Conservation (phyloP, 2,329 filamentous ascomycete species). For the Clonostachys rosea region DNA sequence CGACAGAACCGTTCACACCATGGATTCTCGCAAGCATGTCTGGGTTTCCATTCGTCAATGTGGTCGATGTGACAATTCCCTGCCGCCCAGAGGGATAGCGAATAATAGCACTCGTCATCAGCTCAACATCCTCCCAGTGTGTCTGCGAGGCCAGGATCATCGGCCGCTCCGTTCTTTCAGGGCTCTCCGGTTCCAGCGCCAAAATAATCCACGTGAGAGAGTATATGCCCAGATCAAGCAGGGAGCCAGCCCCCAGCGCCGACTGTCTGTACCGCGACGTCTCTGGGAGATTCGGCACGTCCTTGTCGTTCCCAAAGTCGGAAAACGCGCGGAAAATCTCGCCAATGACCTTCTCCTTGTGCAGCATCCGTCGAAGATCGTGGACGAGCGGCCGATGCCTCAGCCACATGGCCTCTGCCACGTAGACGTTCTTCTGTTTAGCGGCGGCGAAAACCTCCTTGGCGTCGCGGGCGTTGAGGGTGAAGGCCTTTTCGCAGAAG, state of each 20-base stretch:
- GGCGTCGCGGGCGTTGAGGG: constrained; percentile 31
- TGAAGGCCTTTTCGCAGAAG: constrained; percentile 39
- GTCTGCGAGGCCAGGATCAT: constrained; percentile 24
- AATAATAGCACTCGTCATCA: constrained; percentile 28
- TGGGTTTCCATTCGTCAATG: constrained; percentile 6
- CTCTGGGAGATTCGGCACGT: constrained; percentile 19
- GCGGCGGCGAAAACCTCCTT: constrained; percentile 31
- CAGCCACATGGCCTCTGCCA: constrained; percentile 41
- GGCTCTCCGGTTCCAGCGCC: constrained; percentile 16
- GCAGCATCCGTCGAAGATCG: constrained; percentile 24
- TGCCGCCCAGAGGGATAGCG: constrained; percentile 29
- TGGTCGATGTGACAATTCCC: constrained; percentile 33
- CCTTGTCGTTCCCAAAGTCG: constrained; percentile 29
- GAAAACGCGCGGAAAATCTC: constrained; percentile 27
- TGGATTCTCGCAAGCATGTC: constrained; percentile 29
- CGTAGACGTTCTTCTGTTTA: constrained; percentile 28
- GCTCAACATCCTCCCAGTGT: constrained; percentile 23
- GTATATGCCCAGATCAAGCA: constrained; percentile 39
- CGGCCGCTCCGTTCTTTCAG: constrained; percentile 1
- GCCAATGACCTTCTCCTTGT: constrained; percentile 32
- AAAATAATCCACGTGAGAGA: constrained; percentile 31
- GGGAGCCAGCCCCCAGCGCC: constrained; percentile 31
- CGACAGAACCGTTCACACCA: constrained; percentile 28
- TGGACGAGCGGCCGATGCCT: constrained; percentile 32
- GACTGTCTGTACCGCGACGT: constrained; percentile 26